These are phyloP conservation scores for Cladosporium sp. DNA, from an alignment of 2,329 filamentous ascomycete species.

Conservation along the genomic window DNA sequence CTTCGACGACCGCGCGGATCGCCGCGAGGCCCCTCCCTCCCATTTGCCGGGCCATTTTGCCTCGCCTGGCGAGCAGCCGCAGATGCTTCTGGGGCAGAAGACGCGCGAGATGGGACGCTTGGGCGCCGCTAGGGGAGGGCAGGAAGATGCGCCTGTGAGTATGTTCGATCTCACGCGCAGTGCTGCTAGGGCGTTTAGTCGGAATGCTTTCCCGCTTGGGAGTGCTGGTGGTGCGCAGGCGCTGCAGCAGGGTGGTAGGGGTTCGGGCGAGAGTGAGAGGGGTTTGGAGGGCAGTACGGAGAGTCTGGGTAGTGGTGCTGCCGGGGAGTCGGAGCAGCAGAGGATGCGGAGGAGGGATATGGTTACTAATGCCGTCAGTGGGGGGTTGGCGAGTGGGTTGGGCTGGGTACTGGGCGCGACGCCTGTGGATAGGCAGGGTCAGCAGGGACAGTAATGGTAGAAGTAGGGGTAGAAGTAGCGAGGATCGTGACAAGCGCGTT, in stretches of 20 bases:
- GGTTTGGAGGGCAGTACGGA: conserved; percentile 20
- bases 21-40: conserved; percentile 27
- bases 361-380: conserved; percentile 61
- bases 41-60: conserved; percentile 44
- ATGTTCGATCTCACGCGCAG: conserved; percentile 50
- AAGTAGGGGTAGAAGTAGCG: not conserved
- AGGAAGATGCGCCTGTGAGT: conserved; percentile 49
- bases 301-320: conserved; percentile 18
- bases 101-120: conserved; percentile 36
- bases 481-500: too few relatives aligned
- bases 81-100: conserved; percentile 36
- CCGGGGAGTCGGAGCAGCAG: conserved; percentile 21
- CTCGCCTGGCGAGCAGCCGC: conserved; percentile 31
- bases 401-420: conserved; percentile 60
- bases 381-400: conserved; percentile 57
- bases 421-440: conserved; percentile 23
- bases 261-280: conserved; percentile 14
- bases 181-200: conserved; percentile 44
- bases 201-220: conserved; percentile 12
- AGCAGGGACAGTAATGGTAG: not conserved
- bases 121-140: conserved; percentile 26
- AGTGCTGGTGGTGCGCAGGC: conserved; percentile 18
- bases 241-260: not conserved
- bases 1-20: conserved; percentile 65
- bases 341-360: conserved; percentile 67